Percentiles rank a stretch among this genome's conserved stretches.
These are phyloP conservation scores for Hymenoscyphus linearis DNA, from an alignment of 2,329 filamentous ascomycete species.

Conservation along the genomic window DNA sequence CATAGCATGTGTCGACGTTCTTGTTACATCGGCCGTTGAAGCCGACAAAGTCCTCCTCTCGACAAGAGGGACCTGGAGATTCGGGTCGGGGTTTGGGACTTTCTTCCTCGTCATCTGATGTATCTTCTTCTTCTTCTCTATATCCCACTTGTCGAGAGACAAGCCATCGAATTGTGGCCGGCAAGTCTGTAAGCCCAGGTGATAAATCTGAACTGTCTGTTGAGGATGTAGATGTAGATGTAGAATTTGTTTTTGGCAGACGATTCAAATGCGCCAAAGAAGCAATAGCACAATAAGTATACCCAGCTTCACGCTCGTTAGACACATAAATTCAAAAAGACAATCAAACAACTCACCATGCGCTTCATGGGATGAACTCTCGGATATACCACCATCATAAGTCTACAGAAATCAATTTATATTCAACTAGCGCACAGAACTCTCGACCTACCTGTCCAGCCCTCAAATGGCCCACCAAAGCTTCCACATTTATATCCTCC, in stretches of 20 bases:
- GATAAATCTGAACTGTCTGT: constrained; percentile 13
- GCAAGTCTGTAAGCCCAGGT: constrained; percentile 33
- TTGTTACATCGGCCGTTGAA: constrained; percentile 93
- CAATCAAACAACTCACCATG: constrained; percentile 24
- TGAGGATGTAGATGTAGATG: constrained; percentile 4
- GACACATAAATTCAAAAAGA: constrained; percentile 1
- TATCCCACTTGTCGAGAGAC: constrained; percentile 60
- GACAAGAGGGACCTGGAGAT: constrained; percentile 9
- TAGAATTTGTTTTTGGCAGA: constrained; percentile 19
- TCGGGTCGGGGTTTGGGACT: constrained; percentile 18
- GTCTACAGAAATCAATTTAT: constrained; percentile 23
- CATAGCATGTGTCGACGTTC: constrained; percentile 89
- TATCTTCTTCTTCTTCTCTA: constrained; percentile 33
- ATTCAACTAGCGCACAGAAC: constrained; percentile 3
- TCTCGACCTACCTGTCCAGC: constrained; percentile 47
- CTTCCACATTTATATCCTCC: constrained; percentile 70
- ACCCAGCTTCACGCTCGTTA: constrained; percentile 57
- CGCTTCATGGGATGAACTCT: constrained; percentile 31
- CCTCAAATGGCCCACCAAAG: constrained; percentile 65
- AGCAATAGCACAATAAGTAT: constrained; percentile 82
- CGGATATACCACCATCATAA: constrained; percentile 31
- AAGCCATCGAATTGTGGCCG: constrained; percentile 47
- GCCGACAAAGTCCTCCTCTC: constrained; percentile 49
- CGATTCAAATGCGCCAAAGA: constrained; percentile 64
- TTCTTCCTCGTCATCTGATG: constrained; percentile 12